Evolutionary conservation across 177 flowering plant genomes (phyloP).

Genomic region (Telopea speciosissima): DNA sequence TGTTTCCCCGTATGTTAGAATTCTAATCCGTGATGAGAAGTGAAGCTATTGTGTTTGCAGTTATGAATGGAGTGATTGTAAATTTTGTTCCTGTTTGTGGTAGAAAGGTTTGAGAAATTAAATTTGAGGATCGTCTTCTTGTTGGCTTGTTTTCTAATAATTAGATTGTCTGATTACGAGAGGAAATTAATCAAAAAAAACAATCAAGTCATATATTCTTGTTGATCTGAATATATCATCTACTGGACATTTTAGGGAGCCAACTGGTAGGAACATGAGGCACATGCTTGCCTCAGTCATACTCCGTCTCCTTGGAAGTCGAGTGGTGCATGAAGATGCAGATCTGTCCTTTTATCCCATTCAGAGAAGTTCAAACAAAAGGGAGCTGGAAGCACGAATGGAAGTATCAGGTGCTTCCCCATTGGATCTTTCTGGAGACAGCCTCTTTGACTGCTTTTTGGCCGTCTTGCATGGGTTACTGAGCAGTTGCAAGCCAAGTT

Average conservation of each 20-base stretch:
- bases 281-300: slow-evolving; percentile 77
- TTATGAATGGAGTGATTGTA: background rate
- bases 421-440: slow-evolving; percentile 42
- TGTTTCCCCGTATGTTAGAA: too few relatives aligned
- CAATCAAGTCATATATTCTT: background rate
- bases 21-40: background rate
- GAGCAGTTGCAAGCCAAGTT: slow-evolving; percentile 70
- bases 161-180: background rate
- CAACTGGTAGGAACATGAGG: slow-evolving; percentile 70
- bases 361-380: slow-evolving; percentile 29
- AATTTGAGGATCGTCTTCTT: background rate
- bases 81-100: background rate
- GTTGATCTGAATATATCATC: background rate
- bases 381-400: slow-evolving; percentile 36
- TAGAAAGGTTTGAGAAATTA: background rate
- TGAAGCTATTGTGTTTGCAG: background rate
- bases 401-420: slow-evolving; percentile 36
- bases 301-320: slow-evolving; percentile 85
- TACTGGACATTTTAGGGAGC: slow-evolving; percentile 52
- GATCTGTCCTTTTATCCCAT: slow-evolving; percentile 26
- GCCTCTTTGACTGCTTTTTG: slow-evolving; percentile 72
- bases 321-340: slow-evolving; percentile 81
- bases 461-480: slow-evolving; percentile 80
- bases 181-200: background rate
- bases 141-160: background rate